A percentile compares a stretch with the other conserved stretches of the same genome.
Conservation (phyloP, 1,284 basidiomycete species). For the Pyrrhoderma noxium region DNA sequence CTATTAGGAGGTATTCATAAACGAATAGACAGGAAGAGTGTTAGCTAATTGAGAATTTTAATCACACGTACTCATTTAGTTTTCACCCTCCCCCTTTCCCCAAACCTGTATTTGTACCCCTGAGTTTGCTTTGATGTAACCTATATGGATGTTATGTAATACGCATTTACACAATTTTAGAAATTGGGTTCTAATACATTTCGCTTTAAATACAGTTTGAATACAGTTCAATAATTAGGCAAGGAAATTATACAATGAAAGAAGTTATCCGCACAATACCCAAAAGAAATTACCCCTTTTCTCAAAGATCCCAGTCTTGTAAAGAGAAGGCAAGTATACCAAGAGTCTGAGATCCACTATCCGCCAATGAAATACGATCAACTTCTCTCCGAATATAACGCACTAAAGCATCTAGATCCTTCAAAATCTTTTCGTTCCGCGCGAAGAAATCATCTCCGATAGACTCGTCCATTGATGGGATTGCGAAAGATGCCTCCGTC, state of each 20-base stretch:
- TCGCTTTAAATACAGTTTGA: too few species aligned
- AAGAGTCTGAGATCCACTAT: constrained; percentile 52
- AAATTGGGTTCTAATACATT: too few species aligned
- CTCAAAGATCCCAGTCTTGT: constrained; percentile 67
- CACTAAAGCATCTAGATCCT: constrained; percentile 64
- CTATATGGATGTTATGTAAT: too few species aligned
- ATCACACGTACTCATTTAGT: background rate
- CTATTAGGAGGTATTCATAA: constrained; percentile 53
- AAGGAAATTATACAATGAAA: too few species aligned
- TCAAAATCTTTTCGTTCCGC: constrained; percentile 53
- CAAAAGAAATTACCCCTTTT: too few species aligned
- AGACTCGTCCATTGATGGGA: constrained; percentile 23
- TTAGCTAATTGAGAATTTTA: constrained; percentile 3
- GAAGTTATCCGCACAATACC: too few species aligned
- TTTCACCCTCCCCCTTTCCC: background rate
- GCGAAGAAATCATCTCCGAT: constrained; percentile 40
- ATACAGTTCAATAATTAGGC: too few species aligned
- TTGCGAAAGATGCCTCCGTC: constrained; percentile 38
- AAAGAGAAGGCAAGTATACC: constrained; percentile 68
- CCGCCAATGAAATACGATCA: constrained; percentile 46
- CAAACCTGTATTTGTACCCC: too few species aligned
- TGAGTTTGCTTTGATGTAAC: too few species aligned
- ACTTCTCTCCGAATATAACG: constrained; percentile 58
- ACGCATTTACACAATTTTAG: background rate
- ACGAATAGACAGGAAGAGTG: constrained; percentile 37